Evolutionary conservation across 306 rosid genomes (phyloP).

Genomic region (Fragaria ananassa): DNA sequence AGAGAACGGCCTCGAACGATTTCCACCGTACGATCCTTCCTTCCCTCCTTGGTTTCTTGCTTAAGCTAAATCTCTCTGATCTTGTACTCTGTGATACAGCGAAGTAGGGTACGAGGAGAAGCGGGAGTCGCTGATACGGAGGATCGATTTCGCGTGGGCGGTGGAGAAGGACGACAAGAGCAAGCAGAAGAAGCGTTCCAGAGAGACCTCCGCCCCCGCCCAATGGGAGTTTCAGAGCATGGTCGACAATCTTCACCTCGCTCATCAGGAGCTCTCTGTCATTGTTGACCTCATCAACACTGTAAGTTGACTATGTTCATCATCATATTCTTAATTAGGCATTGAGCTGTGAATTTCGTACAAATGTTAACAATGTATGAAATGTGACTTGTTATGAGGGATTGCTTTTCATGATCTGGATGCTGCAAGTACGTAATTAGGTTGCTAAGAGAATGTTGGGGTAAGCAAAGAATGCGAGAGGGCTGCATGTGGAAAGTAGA

Average conservation of each 20-base stretch:
- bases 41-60: constrained; percentile 1
- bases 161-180: constrained; percentile 73
- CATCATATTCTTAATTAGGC: neutral
- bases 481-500: neutral
- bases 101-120: constrained; percentile 81
- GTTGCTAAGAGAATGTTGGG: neutral
- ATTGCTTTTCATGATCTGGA: neutral
- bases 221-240: constrained; percentile 88
- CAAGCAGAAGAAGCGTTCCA: constrained; percentile 70
- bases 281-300: constrained; percentile 86
- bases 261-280: constrained; percentile 89
- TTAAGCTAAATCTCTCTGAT: too few relatives aligned
- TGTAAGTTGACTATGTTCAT: constrained; percentile 19
- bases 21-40: constrained; percentile 53
- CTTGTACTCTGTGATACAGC: constrained; percentile 21
- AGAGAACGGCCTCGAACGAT: constrained; percentile 77
- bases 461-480: neutral
- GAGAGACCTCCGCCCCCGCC: constrained; percentile 57
- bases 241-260: constrained; percentile 81
- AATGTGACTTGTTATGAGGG: too few relatives aligned
- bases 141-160: constrained; percentile 92
- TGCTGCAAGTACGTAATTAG: neutral
- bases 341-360: too few relatives aligned
- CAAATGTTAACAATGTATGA: too few relatives aligned
- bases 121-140: constrained; percentile 63